These are phyloP conservation scores for Biancaea sappan DNA, from an alignment of 306 rosid genomes.

Conservation along the genomic window DNA sequence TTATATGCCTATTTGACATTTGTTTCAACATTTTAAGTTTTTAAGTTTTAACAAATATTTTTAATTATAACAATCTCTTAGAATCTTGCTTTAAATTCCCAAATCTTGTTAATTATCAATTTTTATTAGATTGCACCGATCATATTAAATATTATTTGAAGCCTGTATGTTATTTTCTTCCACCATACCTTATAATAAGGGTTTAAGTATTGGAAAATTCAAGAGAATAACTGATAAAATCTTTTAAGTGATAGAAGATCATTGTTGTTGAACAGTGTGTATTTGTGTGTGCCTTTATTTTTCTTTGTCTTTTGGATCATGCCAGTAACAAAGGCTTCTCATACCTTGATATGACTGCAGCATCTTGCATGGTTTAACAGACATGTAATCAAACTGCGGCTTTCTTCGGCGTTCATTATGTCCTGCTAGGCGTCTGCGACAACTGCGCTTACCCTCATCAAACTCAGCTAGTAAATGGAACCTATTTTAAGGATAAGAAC, in stretches of 20 bases:
- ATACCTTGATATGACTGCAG: conserved; percentile 69
- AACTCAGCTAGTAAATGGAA: conserved; percentile 79
- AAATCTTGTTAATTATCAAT: background rate
- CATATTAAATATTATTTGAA: background rate
- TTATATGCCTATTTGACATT: conserved; percentile 13
- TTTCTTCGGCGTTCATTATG: conserved; percentile 86
- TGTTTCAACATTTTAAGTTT: conserved; percentile 24
- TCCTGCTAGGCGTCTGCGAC: conserved; percentile 89
- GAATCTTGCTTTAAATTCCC: conserved; percentile 1
- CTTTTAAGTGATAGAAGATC: background rate
- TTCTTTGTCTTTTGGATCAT: background rate
- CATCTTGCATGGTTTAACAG: conserved; percentile 54
- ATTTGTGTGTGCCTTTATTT: background rate
- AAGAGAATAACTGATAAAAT: background rate
- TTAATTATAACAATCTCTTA: background rate
- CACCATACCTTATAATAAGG: background rate
- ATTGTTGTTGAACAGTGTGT: background rate
- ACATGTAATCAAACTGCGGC: conserved; percentile 59
- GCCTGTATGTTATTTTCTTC: background rate
- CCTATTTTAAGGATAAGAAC: conserved; percentile 44
- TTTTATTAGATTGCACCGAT: background rate
- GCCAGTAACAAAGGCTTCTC: background rate
- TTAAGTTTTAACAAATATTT: conserved; percentile 13
- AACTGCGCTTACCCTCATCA: conserved; percentile 83
- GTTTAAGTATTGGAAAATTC: background rate